Evolutionary conservation across 1,284 basidiomycete species (phyloP), one percentile per base, ranked within the genome.

Genomic region (Cutaneotrichosporon cutaneum): DNA sequence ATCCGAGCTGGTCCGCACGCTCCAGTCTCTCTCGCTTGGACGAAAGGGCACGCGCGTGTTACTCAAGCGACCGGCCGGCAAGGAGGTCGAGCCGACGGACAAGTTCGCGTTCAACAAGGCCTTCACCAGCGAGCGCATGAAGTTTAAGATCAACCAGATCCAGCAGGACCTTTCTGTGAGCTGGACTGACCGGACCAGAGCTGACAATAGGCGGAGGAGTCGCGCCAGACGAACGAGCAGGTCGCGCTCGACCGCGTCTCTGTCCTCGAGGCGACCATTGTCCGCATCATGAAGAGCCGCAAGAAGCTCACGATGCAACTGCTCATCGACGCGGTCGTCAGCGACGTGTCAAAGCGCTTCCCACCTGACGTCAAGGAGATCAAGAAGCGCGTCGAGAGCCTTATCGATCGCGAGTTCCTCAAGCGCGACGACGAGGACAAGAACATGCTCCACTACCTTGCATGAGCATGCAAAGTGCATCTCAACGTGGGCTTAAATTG

Each of bases 141-240:
- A 88, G 70, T 86, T 99, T 53, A 90, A 92, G 77, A 95, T 99
- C 81, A 97, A 95, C 74, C 92, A 94, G 56, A 96, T 99, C 65
- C 95, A 98, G 79, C 89, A 89, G 52, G 93, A 94, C 74, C 90
- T 94, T 70, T 88, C 91, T 62, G 90, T 92, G 48, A 70, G 48
- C 72, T 66, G 11, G 56, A 16, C 9, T 14, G 22, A 18, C 14
- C n/a, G 26, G 1, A 8, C 18, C 35, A 0, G 32, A 18, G 51
- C 59, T 35, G 54, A 44, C 16, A 58, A 1, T 65, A 93, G 90
- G 84, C 86, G 35, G 94, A 97, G 75, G 95, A 98, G 81, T 87
- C 89, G 27, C 85, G 86, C 67, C 85, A 87, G 66, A 95, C 92
- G 9, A 90, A 92, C 71, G 85, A 84, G 18, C 85, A 88, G 45